Percentiles rank a stretch among this genome's conserved stretches.
Conservation (phyloP, 2,329 filamentous ascomycete genomes). For the Diplodia mutila region DNA sequence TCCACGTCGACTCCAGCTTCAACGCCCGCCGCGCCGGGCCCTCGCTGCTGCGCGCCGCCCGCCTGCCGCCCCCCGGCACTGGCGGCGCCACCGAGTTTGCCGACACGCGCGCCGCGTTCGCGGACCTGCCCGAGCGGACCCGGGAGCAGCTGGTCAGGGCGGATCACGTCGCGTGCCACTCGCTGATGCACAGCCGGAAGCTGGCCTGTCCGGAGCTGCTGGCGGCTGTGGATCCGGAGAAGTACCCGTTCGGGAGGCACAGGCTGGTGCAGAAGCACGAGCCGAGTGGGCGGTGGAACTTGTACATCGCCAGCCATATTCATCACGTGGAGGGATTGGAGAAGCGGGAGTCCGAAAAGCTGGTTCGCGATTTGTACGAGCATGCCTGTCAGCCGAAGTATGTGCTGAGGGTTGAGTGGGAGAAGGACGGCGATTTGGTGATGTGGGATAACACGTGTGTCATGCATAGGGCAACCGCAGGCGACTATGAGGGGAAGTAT, state of each 20-base stretch:
- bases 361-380: conserved; percentile 49
- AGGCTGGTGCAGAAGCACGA: conserved; percentile 57
- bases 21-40: conserved; percentile 36
- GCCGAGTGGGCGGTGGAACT: conserved; percentile 54
- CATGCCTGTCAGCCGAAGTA: conserved; percentile 56
- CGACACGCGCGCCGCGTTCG: conserved; percentile 34
- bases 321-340: conserved; percentile 55
- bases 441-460: conserved; percentile 64
- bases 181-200: conserved; percentile 58
- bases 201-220: conserved; percentile 56
- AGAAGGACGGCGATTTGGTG: conserved; percentile 55
- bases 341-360: conserved; percentile 39
- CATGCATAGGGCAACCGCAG: conserved; percentile 58
- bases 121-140: conserved; percentile 35
- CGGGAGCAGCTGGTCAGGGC: conserved; percentile 35
- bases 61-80: conserved; percentile 34
- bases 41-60: conserved; percentile 33
- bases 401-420: conserved; percentile 53
- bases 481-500: conserved; percentile 54
- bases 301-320: conserved; percentile 59
- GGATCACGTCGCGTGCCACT: conserved; percentile 34
- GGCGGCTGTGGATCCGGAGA: conserved; percentile 47
- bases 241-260: conserved; percentile 50
- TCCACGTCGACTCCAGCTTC: conserved; percentile 38
- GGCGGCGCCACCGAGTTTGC: conserved; percentile 37